phyloP scores from a whole-genome alignment of 768 basidiomycete species.

The Brasilioporus rufonigricans region DNA sequence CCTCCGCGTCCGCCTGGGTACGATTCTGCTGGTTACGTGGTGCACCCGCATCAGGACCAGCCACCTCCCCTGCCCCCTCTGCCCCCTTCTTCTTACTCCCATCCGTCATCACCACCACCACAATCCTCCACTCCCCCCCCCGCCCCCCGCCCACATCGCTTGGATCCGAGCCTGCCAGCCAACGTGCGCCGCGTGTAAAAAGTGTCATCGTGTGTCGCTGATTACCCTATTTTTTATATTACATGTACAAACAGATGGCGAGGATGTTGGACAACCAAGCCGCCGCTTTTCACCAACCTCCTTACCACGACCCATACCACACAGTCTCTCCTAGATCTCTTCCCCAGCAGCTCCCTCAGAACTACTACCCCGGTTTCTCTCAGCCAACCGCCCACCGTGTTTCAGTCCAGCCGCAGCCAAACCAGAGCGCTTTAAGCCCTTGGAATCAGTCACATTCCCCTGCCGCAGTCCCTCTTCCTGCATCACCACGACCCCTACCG shows the following conservation, averaged over 20 bases:
- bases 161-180: constrained; percentile 58
- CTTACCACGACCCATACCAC: constrained; percentile 22
- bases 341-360: constrained; percentile 16
- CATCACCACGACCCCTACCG: constrained; percentile 21
- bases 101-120: constrained; percentile 21
- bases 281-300: constrained; percentile 24
- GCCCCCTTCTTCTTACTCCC: constrained; percentile 37
- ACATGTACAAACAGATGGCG: constrained; percentile 54
- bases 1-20: constrained; percentile 25
- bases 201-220: constrained; percentile 11
- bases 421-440: constrained; percentile 25
- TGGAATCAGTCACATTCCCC: constrained; percentile 10
- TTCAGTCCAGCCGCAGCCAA: constrained; percentile 24
- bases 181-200: constrained; percentile 47
- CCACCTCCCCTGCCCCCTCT: constrained; percentile 52
- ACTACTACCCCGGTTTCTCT: constrained; percentile 20
- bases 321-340: constrained; percentile 24
- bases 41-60: constrained; percentile 12
- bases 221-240: constrained; percentile 23
- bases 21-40: no score
- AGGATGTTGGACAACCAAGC: constrained; percentile 53
- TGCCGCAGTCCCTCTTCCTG: constrained; percentile 19
- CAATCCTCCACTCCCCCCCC: constrained; percentile 52
- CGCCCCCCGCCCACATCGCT: constrained; percentile 64
- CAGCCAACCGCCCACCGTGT: constrained; percentile 9